A percentile compares a stretch with the other conserved stretches of the same genome.
Conservation (phyloP, 2,329 filamentous ascomycete genomes). For the Fusarium sarcochroum region DNA sequence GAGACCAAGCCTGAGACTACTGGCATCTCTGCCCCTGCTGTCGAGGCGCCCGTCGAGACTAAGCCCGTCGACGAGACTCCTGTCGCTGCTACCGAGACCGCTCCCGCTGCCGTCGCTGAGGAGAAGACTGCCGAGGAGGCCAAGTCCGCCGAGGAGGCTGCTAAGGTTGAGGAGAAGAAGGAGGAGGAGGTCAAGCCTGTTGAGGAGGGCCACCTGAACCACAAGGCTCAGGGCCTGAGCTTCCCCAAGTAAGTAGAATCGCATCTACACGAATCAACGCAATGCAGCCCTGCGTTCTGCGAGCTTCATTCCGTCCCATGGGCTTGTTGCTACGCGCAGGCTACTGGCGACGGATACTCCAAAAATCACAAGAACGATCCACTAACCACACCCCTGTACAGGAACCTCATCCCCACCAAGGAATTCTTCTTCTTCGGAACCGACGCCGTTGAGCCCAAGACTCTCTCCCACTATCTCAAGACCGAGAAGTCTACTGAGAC, state of each 20-base stretch:
- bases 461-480: conserved; percentile 83
- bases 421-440: conserved; percentile 91
- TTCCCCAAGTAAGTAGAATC: conserved; percentile 83
- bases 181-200: conserved; percentile 76
- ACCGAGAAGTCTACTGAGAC: conserved; percentile 85
- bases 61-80: conserved; percentile 58
- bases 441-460: conserved; percentile 80
- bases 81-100: conserved; percentile 53
- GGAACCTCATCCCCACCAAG: conserved; percentile 91
- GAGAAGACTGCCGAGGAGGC: conserved; percentile 61
- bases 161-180: conserved; percentile 60
- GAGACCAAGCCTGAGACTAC: conserved; percentile 63
- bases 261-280: no score
- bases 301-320: neutral
- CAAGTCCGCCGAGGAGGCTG: conserved; percentile 59
- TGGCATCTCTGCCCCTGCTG: conserved; percentile 50
- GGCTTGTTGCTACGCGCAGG: neutral
- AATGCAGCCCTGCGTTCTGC: neutral
- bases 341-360: neutral
- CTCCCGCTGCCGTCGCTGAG: conserved; percentile 54
- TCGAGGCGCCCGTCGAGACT: conserved; percentile 53
- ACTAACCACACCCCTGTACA: conserved; percentile 56
- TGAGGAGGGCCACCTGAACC: conserved; percentile 86
- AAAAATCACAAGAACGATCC: neutral
- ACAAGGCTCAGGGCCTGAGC: conserved; percentile 87